Conservation (phyloP, 2,329 filamentous ascomycete genomes). For the Pezizomycotina sp. region DNA sequence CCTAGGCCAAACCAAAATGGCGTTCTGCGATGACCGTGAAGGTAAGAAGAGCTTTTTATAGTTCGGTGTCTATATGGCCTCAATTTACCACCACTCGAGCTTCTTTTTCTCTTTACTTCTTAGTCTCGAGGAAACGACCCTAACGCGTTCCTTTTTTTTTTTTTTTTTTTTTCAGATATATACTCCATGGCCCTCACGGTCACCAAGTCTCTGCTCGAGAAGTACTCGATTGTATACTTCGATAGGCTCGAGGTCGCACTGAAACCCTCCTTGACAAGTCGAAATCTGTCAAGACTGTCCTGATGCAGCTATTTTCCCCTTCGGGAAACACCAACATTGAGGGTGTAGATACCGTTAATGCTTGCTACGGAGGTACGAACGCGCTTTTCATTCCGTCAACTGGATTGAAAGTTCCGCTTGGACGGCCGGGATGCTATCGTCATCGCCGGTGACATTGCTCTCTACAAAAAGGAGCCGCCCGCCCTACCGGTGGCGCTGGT, state of each 20-base stretch:
- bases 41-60: conserved; percentile 36
- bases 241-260: conserved; percentile 68
- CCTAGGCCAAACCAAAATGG: conserved; percentile 81
- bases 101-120: background rate
- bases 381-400: conserved; percentile 65
- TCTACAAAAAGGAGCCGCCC: conserved; percentile 71
- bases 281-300: conserved; percentile 74
- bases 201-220: conserved; percentile 59
- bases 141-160: background rate
- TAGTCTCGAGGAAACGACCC: conserved; percentile 3
- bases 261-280: conserved; percentile 80
- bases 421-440: conserved; percentile 69
- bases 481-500: conserved; percentile 65
- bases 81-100: conserved; percentile 6
- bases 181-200: conserved; percentile 72
- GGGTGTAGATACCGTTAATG: conserved; percentile 68
- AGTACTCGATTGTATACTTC: conserved; percentile 66
- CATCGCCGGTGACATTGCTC: conserved; percentile 64
- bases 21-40: conserved; percentile 79
- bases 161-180: conserved; percentile 46
- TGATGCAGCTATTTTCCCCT: conserved; percentile 66
- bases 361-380: conserved; percentile 75
- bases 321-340: conserved; percentile 65
- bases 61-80: background rate
- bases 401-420: conserved; percentile 76